A percentile compares a stretch with the other conserved stretches of the same genome.
These are phyloP conservation scores for Themeda triandra DNA, from an alignment of 176 grass and related monocot species.

Conservation along the genomic window DNA sequence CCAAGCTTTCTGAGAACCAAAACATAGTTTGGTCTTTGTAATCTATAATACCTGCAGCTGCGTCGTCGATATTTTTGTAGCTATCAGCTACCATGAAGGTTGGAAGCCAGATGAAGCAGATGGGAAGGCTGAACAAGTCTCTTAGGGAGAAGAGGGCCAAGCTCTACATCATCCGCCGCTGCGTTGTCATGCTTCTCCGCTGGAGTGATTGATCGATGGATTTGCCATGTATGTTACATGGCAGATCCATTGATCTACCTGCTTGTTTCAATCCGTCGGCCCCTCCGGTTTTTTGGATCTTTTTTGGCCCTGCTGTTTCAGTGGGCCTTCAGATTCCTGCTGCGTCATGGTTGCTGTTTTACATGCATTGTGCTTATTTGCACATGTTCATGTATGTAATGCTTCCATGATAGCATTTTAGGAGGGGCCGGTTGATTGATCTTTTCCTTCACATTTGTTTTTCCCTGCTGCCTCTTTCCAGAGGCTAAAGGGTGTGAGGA, in stretches of 20 bases:
- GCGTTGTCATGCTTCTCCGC: conserved; percentile 42
- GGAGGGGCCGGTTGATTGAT: conserved; percentile 19
- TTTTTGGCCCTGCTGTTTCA: conserved; percentile 18
- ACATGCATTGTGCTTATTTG: not conserved
- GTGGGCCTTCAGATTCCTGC: conserved; percentile 13
- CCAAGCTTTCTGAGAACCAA: not conserved
- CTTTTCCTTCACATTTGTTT: conserved; percentile 26
- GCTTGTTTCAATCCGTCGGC: not conserved
- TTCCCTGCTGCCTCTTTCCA: not conserved
- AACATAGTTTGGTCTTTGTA: not conserved
- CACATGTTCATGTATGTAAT: conserved; percentile 16
- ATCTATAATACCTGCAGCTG: not conserved
- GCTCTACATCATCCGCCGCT: conserved; percentile 48
- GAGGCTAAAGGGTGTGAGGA: conserved; percentile 11
- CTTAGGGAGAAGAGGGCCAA: conserved; percentile 45
- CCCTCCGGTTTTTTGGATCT: conserved; percentile 41
- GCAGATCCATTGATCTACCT: not conserved
- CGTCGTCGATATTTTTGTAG: not conserved
- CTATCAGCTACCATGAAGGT: conserved; percentile 25
- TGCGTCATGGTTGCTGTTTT: not conserved
- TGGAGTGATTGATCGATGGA: conserved; percentile 42
- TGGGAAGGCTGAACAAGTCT: conserved; percentile 39
- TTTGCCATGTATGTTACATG: not conserved
- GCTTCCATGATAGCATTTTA: conserved; percentile 11
- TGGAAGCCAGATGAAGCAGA: conserved; percentile 33